Conservation (phyloP, 805 yeast species). For the Candida arabinofermentans region DNA sequence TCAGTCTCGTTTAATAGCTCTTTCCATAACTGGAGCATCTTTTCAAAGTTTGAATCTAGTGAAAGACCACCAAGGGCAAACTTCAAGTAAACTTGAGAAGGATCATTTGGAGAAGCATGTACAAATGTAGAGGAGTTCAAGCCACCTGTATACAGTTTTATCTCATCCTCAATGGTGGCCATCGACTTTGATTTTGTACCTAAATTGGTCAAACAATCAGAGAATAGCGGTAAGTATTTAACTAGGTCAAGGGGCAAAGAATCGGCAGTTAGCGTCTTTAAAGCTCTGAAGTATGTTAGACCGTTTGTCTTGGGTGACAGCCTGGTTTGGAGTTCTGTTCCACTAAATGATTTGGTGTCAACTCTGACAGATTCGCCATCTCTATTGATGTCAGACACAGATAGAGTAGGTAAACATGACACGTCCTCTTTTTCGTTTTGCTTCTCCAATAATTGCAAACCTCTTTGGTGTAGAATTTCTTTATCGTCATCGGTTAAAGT, state of each 20-base stretch:
- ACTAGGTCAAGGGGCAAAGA: conserved; percentile 57
- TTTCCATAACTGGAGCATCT: conserved; percentile 61
- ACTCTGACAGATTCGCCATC: conserved; percentile 39
- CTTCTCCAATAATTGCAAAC: conserved; percentile 51
- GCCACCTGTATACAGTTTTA: conserved; percentile 83
- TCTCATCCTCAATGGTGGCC: conserved; percentile 80
- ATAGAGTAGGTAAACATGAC: conserved; percentile 74
- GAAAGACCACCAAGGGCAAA: conserved; percentile 67
- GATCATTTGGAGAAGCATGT: conserved; percentile 49
- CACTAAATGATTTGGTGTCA: conserved; percentile 24
- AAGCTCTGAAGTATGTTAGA: conserved; percentile 68
- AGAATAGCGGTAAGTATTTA: conserved; percentile 71
- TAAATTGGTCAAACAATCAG: conserved; percentile 74
- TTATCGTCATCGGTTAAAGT: conserved; percentile 52
- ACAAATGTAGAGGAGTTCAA: conserved; percentile 58
- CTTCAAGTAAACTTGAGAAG: conserved; percentile 44
- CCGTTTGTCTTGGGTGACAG: conserved; percentile 60
- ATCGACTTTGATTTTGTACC: conserved; percentile 75
- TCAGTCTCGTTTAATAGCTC: conserved; percentile 69
- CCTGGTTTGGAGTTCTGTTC: conserved; percentile 25
- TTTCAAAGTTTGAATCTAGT: conserved; percentile 55
- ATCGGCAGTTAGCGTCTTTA: conserved; percentile 49
- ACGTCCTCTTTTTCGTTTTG: conserved; percentile 72
- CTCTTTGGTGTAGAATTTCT: conserved; percentile 54
- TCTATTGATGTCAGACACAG: conserved; percentile 67